A percentile compares a stretch with the other conserved stretches of the same genome.
phyloP scores from a whole-genome alignment of 2,329 filamentous ascomycete genomes.

The Fusarium hostae region DNA sequence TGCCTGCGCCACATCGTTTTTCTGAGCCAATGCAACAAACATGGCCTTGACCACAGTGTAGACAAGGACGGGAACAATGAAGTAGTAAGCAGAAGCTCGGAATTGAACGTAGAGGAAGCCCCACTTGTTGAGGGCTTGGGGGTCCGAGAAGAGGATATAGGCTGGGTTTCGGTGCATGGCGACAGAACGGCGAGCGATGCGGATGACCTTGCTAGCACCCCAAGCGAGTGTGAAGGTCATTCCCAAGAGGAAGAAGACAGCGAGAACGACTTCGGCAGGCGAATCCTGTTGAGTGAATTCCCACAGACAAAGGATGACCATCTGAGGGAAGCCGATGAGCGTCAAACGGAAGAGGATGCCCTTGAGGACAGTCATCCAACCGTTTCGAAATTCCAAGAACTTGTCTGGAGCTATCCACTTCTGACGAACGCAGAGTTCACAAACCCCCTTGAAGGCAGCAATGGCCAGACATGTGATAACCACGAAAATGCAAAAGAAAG shows the following conservation, averaged over 20 bases:
- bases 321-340: constrained; percentile 90
- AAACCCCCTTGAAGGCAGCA: constrained; percentile 80
- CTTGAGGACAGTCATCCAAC: constrained; percentile 92
- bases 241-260: constrained; percentile 87
- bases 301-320: constrained; percentile 91
- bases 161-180: constrained; percentile 95
- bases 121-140: constrained; percentile 96
- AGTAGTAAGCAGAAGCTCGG: constrained; percentile 95
- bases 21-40: constrained; percentile 86
- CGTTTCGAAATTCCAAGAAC: constrained; percentile 93
- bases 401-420: constrained; percentile 85
- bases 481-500: constrained; percentile 89
- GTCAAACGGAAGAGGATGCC: constrained; percentile 92
- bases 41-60: constrained; percentile 90
- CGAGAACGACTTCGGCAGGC: constrained; percentile 84
- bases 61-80: constrained; percentile 80
- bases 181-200: constrained; percentile 88
- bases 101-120: constrained; percentile 98
- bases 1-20: constrained; percentile 76
- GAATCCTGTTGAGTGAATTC: constrained; percentile 90
- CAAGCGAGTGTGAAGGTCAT: constrained; percentile 82
- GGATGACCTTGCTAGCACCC: constrained; percentile 90
- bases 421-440: constrained; percentile 78
- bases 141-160: constrained; percentile 96
- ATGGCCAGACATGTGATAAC: constrained; percentile 78